Evolutionary conservation across 2,329 filamentous ascomycete species (phyloP).

Genomic region (Dothideomycetes sp.): DNA sequence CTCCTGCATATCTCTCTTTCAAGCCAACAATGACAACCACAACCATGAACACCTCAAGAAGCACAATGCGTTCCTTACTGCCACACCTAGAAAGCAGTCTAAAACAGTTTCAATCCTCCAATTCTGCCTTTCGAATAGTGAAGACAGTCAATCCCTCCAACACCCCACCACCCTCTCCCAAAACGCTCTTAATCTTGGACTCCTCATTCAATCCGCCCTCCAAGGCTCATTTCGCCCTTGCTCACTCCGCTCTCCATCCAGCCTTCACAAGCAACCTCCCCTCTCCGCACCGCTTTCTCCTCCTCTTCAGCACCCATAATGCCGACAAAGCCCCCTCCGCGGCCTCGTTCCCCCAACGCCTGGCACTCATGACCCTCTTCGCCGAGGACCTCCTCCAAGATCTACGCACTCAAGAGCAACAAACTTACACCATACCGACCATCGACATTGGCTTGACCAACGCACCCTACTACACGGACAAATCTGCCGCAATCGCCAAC

Average conservation of each 20-base stretch:
- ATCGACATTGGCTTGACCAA: conserved; percentile 61
- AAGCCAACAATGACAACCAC: background rate
- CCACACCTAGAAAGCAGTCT: conserved; percentile 28
- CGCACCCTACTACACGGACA: conserved; percentile 63
- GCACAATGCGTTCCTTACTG: conserved; percentile 19
- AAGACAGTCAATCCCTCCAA: conserved; percentile 18
- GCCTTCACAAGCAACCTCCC: conserved; percentile 19
- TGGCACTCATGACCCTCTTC: conserved; percentile 63
- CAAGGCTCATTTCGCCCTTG: conserved; percentile 46
- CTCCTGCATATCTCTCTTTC: too few species aligned
- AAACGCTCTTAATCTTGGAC: conserved; percentile 50
- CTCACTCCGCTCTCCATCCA: conserved; percentile 39
- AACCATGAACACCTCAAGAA: conserved; percentile 4
- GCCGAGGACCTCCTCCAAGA: conserved; percentile 40
- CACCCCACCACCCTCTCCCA: conserved; percentile 15
- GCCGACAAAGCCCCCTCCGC: conserved; percentile 57
- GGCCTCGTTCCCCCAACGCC: conserved; percentile 53
- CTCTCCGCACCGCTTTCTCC: conserved; percentile 37
- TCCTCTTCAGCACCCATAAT: conserved; percentile 54
- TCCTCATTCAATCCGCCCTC: conserved; percentile 58
- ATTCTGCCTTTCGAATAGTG: conserved; percentile 23
- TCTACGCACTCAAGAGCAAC: conserved; percentile 6
- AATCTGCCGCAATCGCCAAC: conserved; percentile 47
- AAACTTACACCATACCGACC: conserved; percentile 24
- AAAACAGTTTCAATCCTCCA: conserved; percentile 31